Base-by-base conservation (phyloP, 1,284 basidiomycete genomes). In the Sporisorium iseilematis-ciliati region DNA sequence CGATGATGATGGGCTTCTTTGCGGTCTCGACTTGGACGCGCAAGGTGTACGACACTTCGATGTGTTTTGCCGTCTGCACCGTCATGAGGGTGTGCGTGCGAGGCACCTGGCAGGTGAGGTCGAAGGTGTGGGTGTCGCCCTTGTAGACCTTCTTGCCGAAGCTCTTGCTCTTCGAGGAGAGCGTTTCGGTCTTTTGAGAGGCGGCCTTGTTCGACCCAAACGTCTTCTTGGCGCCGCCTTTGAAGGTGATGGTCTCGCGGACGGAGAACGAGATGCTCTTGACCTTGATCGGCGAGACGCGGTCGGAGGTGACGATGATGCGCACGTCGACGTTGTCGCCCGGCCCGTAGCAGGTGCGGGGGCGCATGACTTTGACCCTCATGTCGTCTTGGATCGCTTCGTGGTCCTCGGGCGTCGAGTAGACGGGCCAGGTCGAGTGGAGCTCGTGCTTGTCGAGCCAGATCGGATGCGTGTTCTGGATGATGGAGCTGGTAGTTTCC, bases 361-460 rank as follows among this genome's bases (percentile, higher is more conserved):
- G 65, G 40, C 82, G 60, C 61, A 72, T 64, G n/a, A 80, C 65
- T 38, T 74, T 76, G 60, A 75, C 74, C n/a, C 66, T 42, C 40
- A 77, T 73, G n/a, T 74, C 71, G 25, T 78, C 80, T 21, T 66
- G 63, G 21, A 65, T 49, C 18, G 57, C 69, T 48, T 76, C 75
- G 54, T 68, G 67, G 49, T 81, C 77, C 16, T 81, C 78, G 0
- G 80, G 78, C 18, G 59, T 49, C 31, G 79, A 59, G 60, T 84
- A 84, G 46, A 81, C 57, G 20, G 82, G 81, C 81, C 82, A 84
- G 11, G 76, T 73, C 11, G 82, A 81, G 62, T 84, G 83, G 3
- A 84, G 69, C 52, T 84, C 83, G 71, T 84, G 82, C 69, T 84
- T 84, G 57, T 82, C 81, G 35, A 84, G 69, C 58, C 75, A 74